These are phyloP conservation scores for Populus ilicifolia DNA, from an alignment of 345 rosid species.

Conservation along the genomic window DNA sequence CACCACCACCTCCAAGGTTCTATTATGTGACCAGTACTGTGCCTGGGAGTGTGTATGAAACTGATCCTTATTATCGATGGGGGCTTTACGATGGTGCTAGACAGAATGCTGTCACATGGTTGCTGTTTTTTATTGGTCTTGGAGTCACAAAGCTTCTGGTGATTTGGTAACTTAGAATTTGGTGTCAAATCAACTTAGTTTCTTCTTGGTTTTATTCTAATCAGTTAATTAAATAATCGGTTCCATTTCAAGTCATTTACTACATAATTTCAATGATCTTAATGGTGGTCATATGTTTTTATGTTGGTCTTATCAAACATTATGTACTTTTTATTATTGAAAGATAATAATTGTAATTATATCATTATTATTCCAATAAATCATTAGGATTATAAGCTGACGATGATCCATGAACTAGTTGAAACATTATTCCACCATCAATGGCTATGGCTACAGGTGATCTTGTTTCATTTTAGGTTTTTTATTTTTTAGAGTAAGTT, in stretches of 20 bases:
- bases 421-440: neutral
- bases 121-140: slow-evolving; percentile 24
- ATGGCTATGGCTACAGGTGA: neutral
- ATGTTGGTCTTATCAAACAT: neutral
- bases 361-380: neutral
- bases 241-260: neutral
- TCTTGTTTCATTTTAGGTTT: neutral
- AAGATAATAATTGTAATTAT: neutral
- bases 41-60: slow-evolving; percentile 44
- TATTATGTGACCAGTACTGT: slow-evolving; percentile 38
- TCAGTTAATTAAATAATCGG: neutral
- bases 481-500: neutral
- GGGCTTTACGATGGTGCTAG: slow-evolving; percentile 34
- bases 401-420: neutral
- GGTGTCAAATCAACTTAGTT: neutral
- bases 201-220: neutral
- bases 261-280: too few species aligned
- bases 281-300: neutral
- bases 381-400: neutral
- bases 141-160: slow-evolving; percentile 16
- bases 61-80: slow-evolving; percentile 33
- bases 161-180: neutral
- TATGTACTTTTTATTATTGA: neutral
- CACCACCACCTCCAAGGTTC: slow-evolving; percentile 47
- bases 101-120: slow-evolving; percentile 14